Evolutionary conservation across 352 stramenopile species (phyloP).

Genomic region (Phytophthora boehmeriae): DNA sequence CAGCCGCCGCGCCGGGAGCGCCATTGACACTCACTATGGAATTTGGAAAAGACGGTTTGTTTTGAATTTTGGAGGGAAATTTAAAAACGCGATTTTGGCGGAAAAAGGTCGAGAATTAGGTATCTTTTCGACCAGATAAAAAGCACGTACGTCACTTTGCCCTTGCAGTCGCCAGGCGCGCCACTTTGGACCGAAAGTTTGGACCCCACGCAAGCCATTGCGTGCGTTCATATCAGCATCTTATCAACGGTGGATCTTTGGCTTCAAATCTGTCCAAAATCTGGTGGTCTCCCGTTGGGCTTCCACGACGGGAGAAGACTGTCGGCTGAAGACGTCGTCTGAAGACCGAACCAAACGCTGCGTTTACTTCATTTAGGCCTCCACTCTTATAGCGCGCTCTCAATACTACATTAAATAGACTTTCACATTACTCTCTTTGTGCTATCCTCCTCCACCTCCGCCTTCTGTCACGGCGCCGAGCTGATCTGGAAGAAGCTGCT

Average conservation of each 20-base stretch:
- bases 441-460: constrained; percentile 11
- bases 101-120: neutral
- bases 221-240: constrained; percentile 21
- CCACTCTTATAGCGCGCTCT: neutral
- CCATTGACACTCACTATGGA: constrained; percentile 18
- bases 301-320: too few relatives aligned
- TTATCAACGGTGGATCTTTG: constrained; percentile 6
- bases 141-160: neutral
- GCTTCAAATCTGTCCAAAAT: neutral
- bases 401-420: constrained; percentile 28
- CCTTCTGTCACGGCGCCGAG: constrained; percentile 40
- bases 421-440: constrained; percentile 32
- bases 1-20: constrained; percentile 18
- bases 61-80: constrained; percentile 24
- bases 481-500: constrained; percentile 77
- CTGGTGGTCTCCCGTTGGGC: too few relatives aligned
- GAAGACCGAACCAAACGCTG: neutral
- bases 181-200: neutral
- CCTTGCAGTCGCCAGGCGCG: neutral
- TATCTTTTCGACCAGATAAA: neutral
- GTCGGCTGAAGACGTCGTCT: too few relatives aligned
- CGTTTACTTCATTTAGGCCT: constrained; percentile 5
- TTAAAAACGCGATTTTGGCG: neutral
- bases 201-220: constrained; percentile 7
- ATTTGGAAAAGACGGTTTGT: constrained; percentile 7